phyloP scores from a whole-genome alignment of 106 monocot species.

The Narthecium ossifragum region DNA sequence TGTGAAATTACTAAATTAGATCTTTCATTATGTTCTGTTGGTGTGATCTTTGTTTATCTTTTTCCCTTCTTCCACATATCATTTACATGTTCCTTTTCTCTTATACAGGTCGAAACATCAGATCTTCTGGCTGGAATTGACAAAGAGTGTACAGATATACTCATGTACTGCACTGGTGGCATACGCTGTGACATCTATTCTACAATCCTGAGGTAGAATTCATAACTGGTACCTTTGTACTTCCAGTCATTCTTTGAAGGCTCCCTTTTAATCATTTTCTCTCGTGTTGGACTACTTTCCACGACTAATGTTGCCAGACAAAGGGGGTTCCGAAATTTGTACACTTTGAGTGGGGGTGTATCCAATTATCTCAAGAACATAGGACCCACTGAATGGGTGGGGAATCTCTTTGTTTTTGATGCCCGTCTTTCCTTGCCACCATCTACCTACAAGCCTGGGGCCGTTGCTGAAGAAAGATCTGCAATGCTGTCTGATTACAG shows the following conservation, averaged over 20 bases:
- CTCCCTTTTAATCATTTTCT: no score
- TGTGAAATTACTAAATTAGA: no score
- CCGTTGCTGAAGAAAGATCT: constrained; percentile 5
- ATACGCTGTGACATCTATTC: constrained; percentile 98
- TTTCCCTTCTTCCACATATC: no score
- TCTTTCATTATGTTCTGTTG: no score
- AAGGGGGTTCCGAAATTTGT: constrained; percentile 80
- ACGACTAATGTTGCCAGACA: constrained; percentile 37
- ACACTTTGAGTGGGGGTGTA: constrained; percentile 78
- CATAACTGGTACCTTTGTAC: not conserved
- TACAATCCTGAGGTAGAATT: constrained; percentile 75
- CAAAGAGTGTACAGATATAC: constrained; percentile 70
- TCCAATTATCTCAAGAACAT: constrained; percentile 79
- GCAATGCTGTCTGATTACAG: constrained; percentile 13
- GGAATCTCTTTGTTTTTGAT: constrained; percentile 93
- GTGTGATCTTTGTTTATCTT: no score
- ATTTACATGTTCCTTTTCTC: no score
- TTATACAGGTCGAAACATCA: constrained; percentile 31
- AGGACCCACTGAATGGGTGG: constrained; percentile 72
- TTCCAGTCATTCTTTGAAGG: not conserved
- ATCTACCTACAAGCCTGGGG: constrained; percentile 44
- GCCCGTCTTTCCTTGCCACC: constrained; percentile 81
- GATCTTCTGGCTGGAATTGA: constrained; percentile 74
- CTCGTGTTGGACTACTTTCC: no score
- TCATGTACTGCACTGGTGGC: constrained; percentile 98